Evolutionary conservation across 2,329 filamentous ascomycete species (phyloP), one percentile per base, ranked within the genome.

Genomic region (Penicillium occitanis): DNA sequence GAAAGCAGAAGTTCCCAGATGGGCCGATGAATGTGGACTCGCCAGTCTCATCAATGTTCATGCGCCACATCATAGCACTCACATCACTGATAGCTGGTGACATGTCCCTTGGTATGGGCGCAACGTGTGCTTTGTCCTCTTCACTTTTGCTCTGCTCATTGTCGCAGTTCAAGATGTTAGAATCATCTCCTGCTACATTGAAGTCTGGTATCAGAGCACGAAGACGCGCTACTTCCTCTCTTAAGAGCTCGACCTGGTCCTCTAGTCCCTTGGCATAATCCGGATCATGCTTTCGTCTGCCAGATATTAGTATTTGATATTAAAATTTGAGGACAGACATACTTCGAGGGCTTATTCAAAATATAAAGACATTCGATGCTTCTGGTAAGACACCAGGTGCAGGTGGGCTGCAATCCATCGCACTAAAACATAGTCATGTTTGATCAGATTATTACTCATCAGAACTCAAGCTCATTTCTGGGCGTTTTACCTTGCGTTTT

Each of bases 51-150:
- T 59, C 35, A 25, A 59, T 59, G 19, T 59, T 42, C 57, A 59
- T 59, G 57, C 57, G 57, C 57, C 57, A 59, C 57, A 59, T 59
- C 33, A 59, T 22, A 44, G 57, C 33, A 35, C 57, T 59, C 57
- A 59, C 57, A 42, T 59, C 57, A 17, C 14, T 40, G 19, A 59
- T 59, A n/a, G 57, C 57, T n/a, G 35, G n/a, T 19, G 57, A 59
- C 35, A 25, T 22, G 35, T 7, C 57, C 30, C 33, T 40, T 59
- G 57, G 57, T 40, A 42, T 40, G 13, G 30, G 51, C 30, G 44
- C 44, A 46, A 46, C 8, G 4, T 46, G 44, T 22, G 8, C 44
- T 5, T 22, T 46, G 10, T 46, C 44, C 8, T 19, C 44, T 46
- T 22, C n/a, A 46, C 10, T 22, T 22, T n/a, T 10, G 8, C 1